Evolutionary conservation across 2,329 filamentous ascomycete genomes (phyloP).

Genomic region (Elsinoe batatas): DNA sequence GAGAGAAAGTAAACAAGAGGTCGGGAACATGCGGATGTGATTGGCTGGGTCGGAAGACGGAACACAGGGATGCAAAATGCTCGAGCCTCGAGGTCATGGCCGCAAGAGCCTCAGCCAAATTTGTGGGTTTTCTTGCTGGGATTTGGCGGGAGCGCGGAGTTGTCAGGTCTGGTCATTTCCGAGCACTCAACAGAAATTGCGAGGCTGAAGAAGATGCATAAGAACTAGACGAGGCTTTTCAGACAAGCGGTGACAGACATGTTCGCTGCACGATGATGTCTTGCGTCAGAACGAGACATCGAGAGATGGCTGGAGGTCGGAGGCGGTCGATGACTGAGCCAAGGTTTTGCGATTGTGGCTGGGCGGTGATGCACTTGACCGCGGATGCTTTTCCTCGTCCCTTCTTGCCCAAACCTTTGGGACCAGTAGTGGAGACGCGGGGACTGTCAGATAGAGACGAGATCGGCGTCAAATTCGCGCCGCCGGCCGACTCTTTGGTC

Average conservation of each 20-base stretch:
- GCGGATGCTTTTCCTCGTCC: background rate
- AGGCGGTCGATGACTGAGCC: background rate
- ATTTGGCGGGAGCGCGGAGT: constrained; percentile 5
- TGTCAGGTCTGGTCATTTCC: constrained; percentile 4
- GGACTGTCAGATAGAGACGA: background rate
- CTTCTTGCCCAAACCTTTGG: background rate
- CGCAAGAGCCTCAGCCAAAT: background rate
- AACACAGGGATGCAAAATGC: background rate
- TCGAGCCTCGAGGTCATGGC: background rate
- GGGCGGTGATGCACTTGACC: background rate
- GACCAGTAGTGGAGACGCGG: constrained; percentile 3
- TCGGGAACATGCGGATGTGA: background rate
- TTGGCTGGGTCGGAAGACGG: background rate
- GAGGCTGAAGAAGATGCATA: background rate
- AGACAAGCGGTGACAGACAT: background rate
- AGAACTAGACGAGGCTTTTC: background rate
- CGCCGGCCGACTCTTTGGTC: background rate
- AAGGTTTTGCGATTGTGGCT: background rate
- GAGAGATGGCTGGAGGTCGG: background rate
- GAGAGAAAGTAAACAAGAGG: constrained; percentile 19
- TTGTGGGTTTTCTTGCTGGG: constrained; percentile 1
- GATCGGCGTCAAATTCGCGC: background rate
- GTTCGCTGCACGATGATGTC: constrained; percentile 7
- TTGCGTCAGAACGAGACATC: background rate
- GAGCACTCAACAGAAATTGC: background rate